phyloP scores from a whole-genome alignment of 1,284 basidiomycete species.

The Tylopilus sp. region DNA sequence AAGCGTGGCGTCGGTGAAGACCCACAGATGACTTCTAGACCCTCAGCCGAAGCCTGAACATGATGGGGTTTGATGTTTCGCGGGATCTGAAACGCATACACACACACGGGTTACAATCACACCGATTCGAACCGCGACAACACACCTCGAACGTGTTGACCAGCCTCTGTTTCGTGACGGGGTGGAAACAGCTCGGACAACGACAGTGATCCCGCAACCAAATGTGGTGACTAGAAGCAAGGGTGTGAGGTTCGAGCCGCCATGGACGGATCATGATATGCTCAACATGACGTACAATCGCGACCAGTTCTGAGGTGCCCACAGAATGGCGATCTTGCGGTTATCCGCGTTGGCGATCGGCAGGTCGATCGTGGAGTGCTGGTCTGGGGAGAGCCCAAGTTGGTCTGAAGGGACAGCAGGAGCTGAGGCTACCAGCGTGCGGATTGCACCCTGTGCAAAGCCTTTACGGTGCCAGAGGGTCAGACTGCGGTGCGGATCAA shows the following conservation, averaged over 20 bases:
- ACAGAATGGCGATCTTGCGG: constrained; percentile 60
- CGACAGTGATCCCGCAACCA: constrained; percentile 88
- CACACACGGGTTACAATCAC: constrained; percentile 4
- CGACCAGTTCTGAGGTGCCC: constrained; percentile 64
- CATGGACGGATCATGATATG: constrained; percentile 1
- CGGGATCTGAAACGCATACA: constrained; percentile 57
- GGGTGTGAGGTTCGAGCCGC: not conserved
- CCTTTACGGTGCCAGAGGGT: constrained; percentile 4
- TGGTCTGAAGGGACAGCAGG: constrained; percentile 27
- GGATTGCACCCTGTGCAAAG: constrained; percentile 3
- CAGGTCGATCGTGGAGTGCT: constrained; percentile 34
- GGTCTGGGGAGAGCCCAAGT: constrained; percentile 24
- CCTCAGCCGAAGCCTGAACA: constrained; percentile 60
- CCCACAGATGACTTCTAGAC: constrained; percentile 66
- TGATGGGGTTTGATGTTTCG: constrained; percentile 62
- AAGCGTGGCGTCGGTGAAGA: not conserved
- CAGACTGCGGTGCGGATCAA: constrained; percentile 1
- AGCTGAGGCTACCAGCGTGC: constrained; percentile 2
- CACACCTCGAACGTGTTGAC: constrained; percentile 80
- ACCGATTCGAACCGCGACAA: not conserved
- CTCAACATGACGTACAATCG: constrained; percentile 52
- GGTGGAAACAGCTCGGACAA: constrained; percentile 85
- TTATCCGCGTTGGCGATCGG: constrained; percentile 58
- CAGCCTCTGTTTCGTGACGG: constrained; percentile 85
- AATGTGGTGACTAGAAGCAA: constrained; percentile 55